Percentiles rank a stretch among this genome's conserved stretches.
Conservation (phyloP, 116 monocot genomes). For the Cymodocea nodosa region DNA sequence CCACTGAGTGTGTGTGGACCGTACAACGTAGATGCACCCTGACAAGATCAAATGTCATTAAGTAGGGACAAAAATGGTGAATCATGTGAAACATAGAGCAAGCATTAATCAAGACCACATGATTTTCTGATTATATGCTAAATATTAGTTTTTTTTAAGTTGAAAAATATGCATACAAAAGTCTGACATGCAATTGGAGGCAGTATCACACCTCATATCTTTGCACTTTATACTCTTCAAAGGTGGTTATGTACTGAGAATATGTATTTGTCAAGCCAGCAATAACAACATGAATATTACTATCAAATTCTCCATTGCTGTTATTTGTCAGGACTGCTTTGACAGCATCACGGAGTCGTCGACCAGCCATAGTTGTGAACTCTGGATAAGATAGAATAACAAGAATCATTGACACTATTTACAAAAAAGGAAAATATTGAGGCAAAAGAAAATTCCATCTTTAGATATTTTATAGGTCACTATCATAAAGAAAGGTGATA, state of each 20-base stretch:
- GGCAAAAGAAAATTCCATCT: not conserved
- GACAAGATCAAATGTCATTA: conserved; percentile 5
- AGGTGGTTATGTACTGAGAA: conserved; percentile 87
- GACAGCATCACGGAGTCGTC: conserved; percentile 89
- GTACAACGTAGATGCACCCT: conserved; percentile 93
- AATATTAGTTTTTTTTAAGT: no score
- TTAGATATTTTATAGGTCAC: no score
- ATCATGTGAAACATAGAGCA: no score
- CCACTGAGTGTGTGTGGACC: conserved; percentile 87
- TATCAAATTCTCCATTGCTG: conserved; percentile 38
- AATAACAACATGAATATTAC: conserved; percentile 54
- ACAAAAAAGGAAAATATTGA: no score
- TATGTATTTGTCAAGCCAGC: conserved; percentile 86
- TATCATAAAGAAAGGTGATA: no score
- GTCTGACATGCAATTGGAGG: no score
- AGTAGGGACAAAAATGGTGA: not conserved
- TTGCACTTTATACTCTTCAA: conserved; percentile 83
- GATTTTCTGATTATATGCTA: no score
- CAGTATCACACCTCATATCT: conserved; percentile 58
- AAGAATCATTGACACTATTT: not conserved
- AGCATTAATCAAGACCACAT: no score
- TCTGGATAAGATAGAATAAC: conserved; percentile 29
- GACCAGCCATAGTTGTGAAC: conserved; percentile 96
- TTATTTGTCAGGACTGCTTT: conserved; percentile 37
- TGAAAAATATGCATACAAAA: no score